Percentiles rank a stretch among this genome's conserved stretches.
These are phyloP conservation scores for Lactarius deliciosus DNA, from an alignment of 768 basidiomycete species.

Conservation along the genomic window DNA sequence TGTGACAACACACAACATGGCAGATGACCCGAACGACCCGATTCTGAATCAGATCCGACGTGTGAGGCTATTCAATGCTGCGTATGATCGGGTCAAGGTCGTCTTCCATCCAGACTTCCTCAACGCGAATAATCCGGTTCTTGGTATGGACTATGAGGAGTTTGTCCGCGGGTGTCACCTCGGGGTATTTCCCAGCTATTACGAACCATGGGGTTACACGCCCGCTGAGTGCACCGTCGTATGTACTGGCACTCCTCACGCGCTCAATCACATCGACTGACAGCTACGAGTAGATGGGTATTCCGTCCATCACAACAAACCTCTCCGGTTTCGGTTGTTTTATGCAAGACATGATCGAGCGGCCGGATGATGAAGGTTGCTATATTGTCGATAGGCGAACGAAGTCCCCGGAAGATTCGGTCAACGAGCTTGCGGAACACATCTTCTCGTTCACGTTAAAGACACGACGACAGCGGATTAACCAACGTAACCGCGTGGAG, in stretches of 20 bases:
- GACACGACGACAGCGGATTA: conserved; percentile 95
- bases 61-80: conserved; percentile 88
- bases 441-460: conserved; percentile 78
- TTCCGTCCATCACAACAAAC: conserved; percentile 96
- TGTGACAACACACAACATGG: conserved; percentile 98
- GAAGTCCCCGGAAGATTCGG: conserved; percentile 89
- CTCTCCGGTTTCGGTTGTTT: conserved; percentile 97
- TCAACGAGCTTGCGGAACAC: conserved; percentile 73
- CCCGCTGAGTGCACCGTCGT: conserved; percentile 99
- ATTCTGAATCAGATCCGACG: conserved; percentile 93
- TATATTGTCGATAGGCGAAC: conserved; percentile 94
- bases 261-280: conserved; percentile 8
- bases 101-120: conserved; percentile 98
- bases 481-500: conserved; percentile 98
- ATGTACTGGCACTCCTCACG: conserved; percentile 36
- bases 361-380: conserved; percentile 91
- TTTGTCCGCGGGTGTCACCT: conserved; percentile 98
- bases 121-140: conserved; percentile 95
- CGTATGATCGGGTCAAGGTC: conserved; percentile 92
- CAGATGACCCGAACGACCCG: conserved; percentile 87
- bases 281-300: conserved; percentile 73
- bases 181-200: conserved; percentile 98
- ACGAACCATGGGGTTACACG: conserved; percentile 96
- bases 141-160: conserved; percentile 98
- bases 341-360: conserved; percentile 97